Evolutionary conservation across 352 stramenopile genomes (phyloP), one percentile per base, ranked within the genome.

Genomic region (Pythium aristosporum): DNA sequence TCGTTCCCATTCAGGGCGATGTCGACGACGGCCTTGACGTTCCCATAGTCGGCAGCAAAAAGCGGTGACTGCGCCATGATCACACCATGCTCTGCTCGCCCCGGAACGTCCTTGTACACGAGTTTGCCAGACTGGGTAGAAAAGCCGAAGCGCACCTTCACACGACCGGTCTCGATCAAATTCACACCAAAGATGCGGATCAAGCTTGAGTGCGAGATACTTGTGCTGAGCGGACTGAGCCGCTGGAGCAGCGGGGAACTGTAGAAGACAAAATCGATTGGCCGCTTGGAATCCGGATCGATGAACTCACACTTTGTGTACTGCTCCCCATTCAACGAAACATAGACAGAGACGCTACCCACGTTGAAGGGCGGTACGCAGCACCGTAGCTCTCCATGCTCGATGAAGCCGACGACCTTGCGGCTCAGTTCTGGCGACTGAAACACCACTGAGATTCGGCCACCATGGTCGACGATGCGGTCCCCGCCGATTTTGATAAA

Each of bases 251-350:
- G 74, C 10, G 85, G 85, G 18, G 75, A 85, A 53, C 70, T 84
- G 71, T 91, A 94, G 59, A 80, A 94, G 13, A 94, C 77, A 53
- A 92, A 94, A 18, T 89, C 75, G 49, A 83, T 69, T 7, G 61
- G 64, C 3, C 43, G 52, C 30, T 70, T 73, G 0, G 73, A 77
- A 39, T 87, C 74, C 1, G 71, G 73, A 25, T 91, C 82, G 20
- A 73, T 49, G 46, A 94, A 85, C 10, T 70, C 66, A 48, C 85
- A 94, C 21, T 86, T 76, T 0, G 76, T 86, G 64, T 92, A 94
- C 70, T 94, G 85, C 47, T 91, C 81, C 5, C 63, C 74, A 57
- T 94, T 94, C 30, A 94, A 63, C 2, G 85, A 90, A 2, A 94
- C 72, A 36, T 78, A 94, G 15, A 94, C 61, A 2, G 72, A 49